phyloP scores from a whole-genome alignment of 805 yeast genomes.

The Blastobotrys mokoenaii region DNA sequence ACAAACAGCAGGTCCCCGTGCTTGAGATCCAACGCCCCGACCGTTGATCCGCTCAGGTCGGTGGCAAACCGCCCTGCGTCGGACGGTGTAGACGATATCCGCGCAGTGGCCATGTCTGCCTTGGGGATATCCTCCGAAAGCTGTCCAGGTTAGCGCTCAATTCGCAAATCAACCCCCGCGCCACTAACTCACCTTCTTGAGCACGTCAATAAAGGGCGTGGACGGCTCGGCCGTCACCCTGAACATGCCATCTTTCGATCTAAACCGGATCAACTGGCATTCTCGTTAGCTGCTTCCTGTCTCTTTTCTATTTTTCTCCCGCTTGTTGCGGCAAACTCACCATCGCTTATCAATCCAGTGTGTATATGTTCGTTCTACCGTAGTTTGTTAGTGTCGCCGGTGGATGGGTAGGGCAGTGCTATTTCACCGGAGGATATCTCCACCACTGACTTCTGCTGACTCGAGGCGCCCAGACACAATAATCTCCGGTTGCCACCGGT shows the following conservation, averaged over 20 bases:
- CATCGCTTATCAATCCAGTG: no score
- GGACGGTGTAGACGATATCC: constrained; percentile 39
- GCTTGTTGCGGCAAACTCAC: no score
- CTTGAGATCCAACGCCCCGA: constrained; percentile 30
- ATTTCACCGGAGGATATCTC: no score
- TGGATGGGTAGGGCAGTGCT: no score
- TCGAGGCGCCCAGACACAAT: no score
- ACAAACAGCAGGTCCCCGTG: constrained; percentile 54
- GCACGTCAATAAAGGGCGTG: constrained; percentile 37
- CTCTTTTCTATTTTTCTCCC: no score
- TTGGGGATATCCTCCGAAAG: constrained; percentile 29
- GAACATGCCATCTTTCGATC: constrained; percentile 77
- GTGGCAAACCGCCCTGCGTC: constrained; percentile 35
- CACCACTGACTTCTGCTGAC: no score
- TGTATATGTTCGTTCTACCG: no score
- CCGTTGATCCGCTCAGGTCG: constrained; percentile 30
- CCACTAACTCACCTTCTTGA: constrained; percentile 24
- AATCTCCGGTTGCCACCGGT: no score
- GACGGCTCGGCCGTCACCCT: constrained; percentile 47
- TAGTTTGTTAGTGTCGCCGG: no score
- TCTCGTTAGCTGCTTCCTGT: no score
- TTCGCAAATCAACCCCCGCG: no score
- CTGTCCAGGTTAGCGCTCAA: not conserved
- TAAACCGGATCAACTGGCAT: constrained; percentile 67
- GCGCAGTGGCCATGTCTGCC: constrained; percentile 24